These are phyloP conservation scores for Cladosporium velox DNA, from an alignment of 2,329 filamentous ascomycete genomes.

Conservation along the genomic window DNA sequence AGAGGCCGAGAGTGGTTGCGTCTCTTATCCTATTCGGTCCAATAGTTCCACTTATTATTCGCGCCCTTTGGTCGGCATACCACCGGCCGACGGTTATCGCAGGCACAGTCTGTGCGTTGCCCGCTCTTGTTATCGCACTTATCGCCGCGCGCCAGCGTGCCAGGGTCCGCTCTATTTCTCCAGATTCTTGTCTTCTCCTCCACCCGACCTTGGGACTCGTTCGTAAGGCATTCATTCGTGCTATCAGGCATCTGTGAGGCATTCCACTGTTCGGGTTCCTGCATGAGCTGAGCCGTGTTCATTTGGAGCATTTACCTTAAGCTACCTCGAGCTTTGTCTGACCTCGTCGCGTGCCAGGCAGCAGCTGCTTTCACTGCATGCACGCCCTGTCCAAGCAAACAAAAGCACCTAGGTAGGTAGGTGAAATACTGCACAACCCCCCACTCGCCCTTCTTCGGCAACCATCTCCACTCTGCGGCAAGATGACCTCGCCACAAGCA, in stretches of 20 bases:
- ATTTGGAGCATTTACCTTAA: background rate
- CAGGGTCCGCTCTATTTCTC: background rate
- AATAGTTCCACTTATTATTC: conserved; percentile 3
- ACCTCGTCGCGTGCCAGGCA: background rate
- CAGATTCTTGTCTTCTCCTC: background rate
- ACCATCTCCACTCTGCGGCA: background rate
- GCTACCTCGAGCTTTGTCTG: background rate
- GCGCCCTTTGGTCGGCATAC: conserved; percentile 12
- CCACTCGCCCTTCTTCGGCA: too few species aligned
- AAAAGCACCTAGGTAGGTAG: background rate
- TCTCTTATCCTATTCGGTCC: conserved; percentile 12
- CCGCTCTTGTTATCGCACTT: background rate
- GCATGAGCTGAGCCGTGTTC: background rate
- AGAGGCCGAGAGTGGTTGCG: background rate
- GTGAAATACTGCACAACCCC: background rate
- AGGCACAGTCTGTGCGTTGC: too few species aligned
- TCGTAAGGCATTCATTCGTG: background rate
- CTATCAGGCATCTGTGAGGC: background rate
- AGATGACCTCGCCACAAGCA: conserved; percentile 4
- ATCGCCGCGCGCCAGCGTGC: background rate
- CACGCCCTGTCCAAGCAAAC: background rate
- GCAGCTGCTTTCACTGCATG: background rate
- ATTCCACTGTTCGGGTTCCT: background rate
- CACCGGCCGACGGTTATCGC: background rate
- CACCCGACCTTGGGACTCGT: too few species aligned